These are phyloP conservation scores for Neonectria sp. DNA, from an alignment of 2,329 filamentous ascomycete genomes.

Conservation along the genomic window DNA sequence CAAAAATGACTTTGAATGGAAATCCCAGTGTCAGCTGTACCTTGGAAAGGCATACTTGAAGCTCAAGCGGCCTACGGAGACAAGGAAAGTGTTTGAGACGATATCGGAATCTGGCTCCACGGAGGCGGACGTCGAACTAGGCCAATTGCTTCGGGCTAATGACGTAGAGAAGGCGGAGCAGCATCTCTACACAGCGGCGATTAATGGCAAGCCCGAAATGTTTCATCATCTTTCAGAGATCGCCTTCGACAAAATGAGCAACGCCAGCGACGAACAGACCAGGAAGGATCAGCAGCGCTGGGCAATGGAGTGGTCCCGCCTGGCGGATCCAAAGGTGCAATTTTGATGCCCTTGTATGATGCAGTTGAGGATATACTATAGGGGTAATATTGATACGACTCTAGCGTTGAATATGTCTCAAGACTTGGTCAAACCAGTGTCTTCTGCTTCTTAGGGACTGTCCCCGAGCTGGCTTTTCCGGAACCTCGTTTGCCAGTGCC, in stretches of 20 bases:
- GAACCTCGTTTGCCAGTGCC: constrained; percentile 44
- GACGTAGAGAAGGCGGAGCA: constrained; percentile 44
- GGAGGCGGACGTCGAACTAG: constrained; percentile 49
- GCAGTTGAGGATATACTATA: constrained; percentile 5
- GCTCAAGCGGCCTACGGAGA: constrained; percentile 43
- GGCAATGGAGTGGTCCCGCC: constrained; percentile 54
- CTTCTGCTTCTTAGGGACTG: constrained; percentile 48
- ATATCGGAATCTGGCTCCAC: constrained; percentile 40
- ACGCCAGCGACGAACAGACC: constrained; percentile 28
- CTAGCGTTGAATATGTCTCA: neutral
- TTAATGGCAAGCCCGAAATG: constrained; percentile 43
- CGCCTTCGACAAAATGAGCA: constrained; percentile 43
- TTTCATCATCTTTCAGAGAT: constrained; percentile 51
- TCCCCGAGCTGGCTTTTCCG: constrained; percentile 29
- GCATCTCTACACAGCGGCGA: constrained; percentile 47
- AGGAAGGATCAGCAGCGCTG: constrained; percentile 46
- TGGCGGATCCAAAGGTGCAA: constrained; percentile 45
- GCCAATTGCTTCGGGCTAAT: constrained; percentile 39
- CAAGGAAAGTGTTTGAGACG: constrained; percentile 40
- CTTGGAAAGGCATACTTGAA: constrained; percentile 46
- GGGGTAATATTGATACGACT: neutral
- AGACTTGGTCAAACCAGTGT: constrained; percentile 10
- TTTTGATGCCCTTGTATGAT: constrained; percentile 35
- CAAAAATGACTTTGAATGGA: constrained; percentile 47
- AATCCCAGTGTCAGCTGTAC: constrained; percentile 43